A percentile compares a stretch with the other conserved stretches of the same genome.
Evolutionary conservation across 2,329 filamentous ascomycete genomes (phyloP).

Genomic region (Verticillium zaregamsianum): DNA sequence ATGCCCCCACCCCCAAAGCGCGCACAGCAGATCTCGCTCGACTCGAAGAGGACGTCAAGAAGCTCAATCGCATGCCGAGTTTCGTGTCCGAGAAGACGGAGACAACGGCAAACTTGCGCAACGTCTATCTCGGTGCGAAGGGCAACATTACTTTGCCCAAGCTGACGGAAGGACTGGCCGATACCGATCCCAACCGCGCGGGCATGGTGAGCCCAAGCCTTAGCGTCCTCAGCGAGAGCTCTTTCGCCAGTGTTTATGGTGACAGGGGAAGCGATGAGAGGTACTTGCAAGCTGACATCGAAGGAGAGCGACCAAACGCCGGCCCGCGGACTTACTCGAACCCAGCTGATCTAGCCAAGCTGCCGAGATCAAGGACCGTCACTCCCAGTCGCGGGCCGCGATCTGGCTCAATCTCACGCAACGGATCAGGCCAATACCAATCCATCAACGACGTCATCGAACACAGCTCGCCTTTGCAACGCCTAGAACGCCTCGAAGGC

Average conservation of each 20-base stretch:
- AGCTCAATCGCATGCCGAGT: slow-evolving; percentile 56
- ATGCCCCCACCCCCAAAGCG: slow-evolving; percentile 9
- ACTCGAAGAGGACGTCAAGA: slow-evolving; percentile 27
- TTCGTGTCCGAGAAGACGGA: slow-evolving; percentile 58
- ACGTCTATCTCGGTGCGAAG: slow-evolving; percentile 49
- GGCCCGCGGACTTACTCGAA: neutral
- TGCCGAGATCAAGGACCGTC: slow-evolving; percentile 3
- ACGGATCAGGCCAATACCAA: slow-evolving; percentile 31
- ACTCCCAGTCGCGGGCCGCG: slow-evolving; percentile 19
- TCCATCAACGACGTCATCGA: slow-evolving; percentile 44
- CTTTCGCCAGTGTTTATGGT: slow-evolving; percentile 62
- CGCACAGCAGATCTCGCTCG: slow-evolving; percentile 13
- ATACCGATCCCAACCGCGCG: slow-evolving; percentile 21
- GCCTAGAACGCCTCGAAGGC: slow-evolving; percentile 39
- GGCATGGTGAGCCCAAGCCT: slow-evolving; percentile 54
- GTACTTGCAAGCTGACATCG: neutral
- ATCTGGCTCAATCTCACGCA: slow-evolving; percentile 24
- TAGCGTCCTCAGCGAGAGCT: slow-evolving; percentile 64
- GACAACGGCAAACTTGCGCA: slow-evolving; percentile 57
- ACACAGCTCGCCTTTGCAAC: slow-evolving; percentile 44
- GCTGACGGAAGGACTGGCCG: slow-evolving; percentile 33
- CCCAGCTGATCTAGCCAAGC: neutral
- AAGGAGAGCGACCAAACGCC: neutral
- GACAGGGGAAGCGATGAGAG: slow-evolving; percentile 25
- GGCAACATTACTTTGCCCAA: slow-evolving; percentile 49